phyloP scores from a whole-genome alignment of 345 rosid genomes.

The Bruguiera gymnorhiza region DNA sequence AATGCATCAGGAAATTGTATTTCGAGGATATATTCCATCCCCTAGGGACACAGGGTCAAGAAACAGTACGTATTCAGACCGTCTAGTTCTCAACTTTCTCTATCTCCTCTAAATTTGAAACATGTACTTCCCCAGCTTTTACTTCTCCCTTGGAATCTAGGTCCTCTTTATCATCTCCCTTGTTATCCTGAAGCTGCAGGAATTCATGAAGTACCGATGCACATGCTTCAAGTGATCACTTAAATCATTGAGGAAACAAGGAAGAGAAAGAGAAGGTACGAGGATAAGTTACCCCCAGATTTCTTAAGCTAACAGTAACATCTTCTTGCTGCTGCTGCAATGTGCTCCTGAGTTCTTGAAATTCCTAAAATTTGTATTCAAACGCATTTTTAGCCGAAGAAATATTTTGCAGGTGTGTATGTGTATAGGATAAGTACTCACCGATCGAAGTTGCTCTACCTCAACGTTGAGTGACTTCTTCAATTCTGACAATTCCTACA shows the following conservation, averaged over 20 bases:
- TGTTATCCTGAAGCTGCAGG: constrained; percentile 55
- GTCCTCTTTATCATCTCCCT: constrained; percentile 39
- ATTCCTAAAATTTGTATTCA: constrained; percentile 43
- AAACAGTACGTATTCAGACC: not conserved
- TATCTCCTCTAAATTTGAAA: constrained; percentile 20
- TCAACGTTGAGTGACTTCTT: constrained; percentile 66
- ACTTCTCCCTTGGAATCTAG: constrained; percentile 25
- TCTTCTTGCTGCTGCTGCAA: constrained; percentile 86
- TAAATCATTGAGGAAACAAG: not conserved
- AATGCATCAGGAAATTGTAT: not conserved
- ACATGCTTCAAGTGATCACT: not conserved
- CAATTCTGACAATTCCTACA: constrained; percentile 72
- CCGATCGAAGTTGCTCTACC: constrained; percentile 74
- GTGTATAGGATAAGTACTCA: constrained; percentile 21
- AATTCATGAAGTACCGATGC: constrained; percentile 3
- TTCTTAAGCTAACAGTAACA: constrained; percentile 57
- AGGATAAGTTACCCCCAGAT: constrained; percentile 53
- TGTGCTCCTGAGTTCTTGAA: constrained; percentile 64
- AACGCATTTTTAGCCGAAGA: not conserved
- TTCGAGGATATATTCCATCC: not conserved
- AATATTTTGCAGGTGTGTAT: not conserved
- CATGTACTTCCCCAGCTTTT: constrained; percentile 32
- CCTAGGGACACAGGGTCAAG: not conserved
- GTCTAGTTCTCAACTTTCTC: constrained; percentile 32
- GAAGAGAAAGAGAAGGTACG: constrained; percentile 3